A percentile compares a stretch with the other conserved stretches of the same genome.
These are phyloP conservation scores for Logfia minima DNA, from an alignment of 129 eudicot genomes.

Conservation along the genomic window DNA sequence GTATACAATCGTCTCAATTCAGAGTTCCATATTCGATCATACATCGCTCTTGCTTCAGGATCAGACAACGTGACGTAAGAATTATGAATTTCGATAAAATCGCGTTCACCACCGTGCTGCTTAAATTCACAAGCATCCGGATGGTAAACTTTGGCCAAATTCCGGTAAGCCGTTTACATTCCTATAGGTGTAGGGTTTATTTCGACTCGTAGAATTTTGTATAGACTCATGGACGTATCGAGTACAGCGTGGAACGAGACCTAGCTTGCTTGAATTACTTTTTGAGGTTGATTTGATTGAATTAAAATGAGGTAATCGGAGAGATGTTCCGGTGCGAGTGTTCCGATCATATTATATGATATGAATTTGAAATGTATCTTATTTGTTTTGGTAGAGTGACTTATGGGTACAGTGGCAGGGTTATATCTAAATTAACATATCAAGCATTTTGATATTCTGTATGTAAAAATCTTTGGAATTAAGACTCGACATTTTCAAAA, in stretches of 20 bases:
- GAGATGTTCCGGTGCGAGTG: slow-evolving; percentile 11
- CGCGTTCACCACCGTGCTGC: slow-evolving; percentile 37
- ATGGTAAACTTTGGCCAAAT: slow-evolving; percentile 83
- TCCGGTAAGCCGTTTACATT: slow-evolving; percentile 77
- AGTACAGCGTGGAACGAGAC: slow-evolving; percentile 32
- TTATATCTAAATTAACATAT: no score
- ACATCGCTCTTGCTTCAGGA: slow-evolving; percentile 56
- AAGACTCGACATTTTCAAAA: no score
- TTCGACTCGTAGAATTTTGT: slow-evolving; percentile 59
- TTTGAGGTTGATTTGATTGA: slow-evolving; percentile 3
- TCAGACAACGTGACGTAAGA: slow-evolving; percentile 72
- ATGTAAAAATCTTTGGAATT: no score
- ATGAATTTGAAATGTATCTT: no score
- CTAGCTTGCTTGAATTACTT: background rate
- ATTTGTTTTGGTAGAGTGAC: no score
- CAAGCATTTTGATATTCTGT: no score
- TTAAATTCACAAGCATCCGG: slow-evolving; percentile 55
- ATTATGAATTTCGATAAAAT: slow-evolving; percentile 56
- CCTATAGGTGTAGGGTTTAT: slow-evolving; percentile 56
- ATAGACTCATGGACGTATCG: slow-evolving; percentile 38
- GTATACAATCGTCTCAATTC: slow-evolving; percentile 21
- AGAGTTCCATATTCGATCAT: slow-evolving; percentile 42
- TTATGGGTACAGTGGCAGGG: no score
- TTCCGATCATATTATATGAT: slow-evolving; percentile 21
- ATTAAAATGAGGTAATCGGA: slow-evolving; percentile 4